Evolutionary conservation across 2,329 filamentous ascomycete species (phyloP), one percentile per base, ranked within the genome.

Genomic region (Xylaria sp.): DNA sequence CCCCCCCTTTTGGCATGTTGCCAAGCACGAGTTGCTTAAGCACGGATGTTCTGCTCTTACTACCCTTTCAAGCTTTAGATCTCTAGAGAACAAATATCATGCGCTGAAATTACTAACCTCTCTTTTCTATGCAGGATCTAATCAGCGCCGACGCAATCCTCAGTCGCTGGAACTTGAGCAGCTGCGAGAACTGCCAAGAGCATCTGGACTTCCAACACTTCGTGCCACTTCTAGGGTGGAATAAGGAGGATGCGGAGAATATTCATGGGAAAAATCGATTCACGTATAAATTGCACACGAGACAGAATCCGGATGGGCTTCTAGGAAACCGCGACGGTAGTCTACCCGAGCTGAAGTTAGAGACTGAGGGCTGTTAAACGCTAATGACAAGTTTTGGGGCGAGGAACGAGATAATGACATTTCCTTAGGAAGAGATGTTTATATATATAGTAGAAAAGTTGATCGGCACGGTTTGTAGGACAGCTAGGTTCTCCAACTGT

Each of bases 141-240:
- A 54, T 59, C 19, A 21, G 35, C 27, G 57, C 43, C 15, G 49
- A 54, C 21, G 49, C 57, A 19, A 43, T 59, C 25, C 49, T 59
- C 4, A 59, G 57, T 6, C 43, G 57, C 43, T 59, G 43, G 49
- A 49, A 54, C 13, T 9, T 54, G 27, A 37, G 35, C 33, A 54
- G 35, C 6, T 59, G 57, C 13, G 7, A 15, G 3, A 59, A 54
- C 27, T 59, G 49, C 27, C 57, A 43, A 6, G 57, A 54, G 2
- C 57, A 59, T 29, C 27, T 59, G 2, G 35, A 59, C 25, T 54
- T 59, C 25, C 4, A 47, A 4, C 49, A 54, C 35, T 49, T 41
- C 37, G 49, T 59, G 27, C 43, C 57, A 11, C 33, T 54, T 7
- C 5, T 54, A 6, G 57, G 57, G 10, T 54, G 57, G 57, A 11